Evolutionary conservation across 495 filamentous ascomycete genomes (phyloP).

Genomic region (Aspergillus homomorphus): DNA sequence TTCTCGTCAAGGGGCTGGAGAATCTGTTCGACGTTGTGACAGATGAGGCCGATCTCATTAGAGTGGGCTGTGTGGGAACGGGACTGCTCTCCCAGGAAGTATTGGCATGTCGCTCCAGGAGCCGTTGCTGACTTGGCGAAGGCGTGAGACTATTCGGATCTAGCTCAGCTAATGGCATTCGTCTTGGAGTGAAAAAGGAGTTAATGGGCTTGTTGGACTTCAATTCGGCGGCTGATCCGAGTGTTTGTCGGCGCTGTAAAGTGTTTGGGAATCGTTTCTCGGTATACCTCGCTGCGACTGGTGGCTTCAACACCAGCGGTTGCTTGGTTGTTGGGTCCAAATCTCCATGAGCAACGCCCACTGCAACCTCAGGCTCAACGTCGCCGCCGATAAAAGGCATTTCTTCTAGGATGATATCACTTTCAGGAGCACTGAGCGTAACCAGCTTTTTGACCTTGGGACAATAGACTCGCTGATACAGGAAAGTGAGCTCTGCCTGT

Average conservation of each 20-base stretch:
- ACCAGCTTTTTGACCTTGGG: slow-evolving; percentile 67
- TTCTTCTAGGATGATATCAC: slow-evolving; percentile 56
- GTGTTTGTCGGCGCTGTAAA: slow-evolving; percentile 38
- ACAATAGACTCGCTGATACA: slow-evolving; percentile 92
- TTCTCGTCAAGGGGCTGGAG: slow-evolving; percentile 36
- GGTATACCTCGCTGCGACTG: slow-evolving; percentile 23
- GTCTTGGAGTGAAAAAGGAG: slow-evolving; percentile 71
- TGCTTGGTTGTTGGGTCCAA: slow-evolving; percentile 87
- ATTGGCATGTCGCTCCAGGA: slow-evolving; percentile 53
- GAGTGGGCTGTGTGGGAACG: slow-evolving; percentile 30
- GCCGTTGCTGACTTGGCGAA: slow-evolving; percentile 62
- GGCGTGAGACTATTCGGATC: slow-evolving; percentile 80
- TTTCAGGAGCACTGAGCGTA: slow-evolving; percentile 61
- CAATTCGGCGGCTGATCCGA: slow-evolving; percentile 49
- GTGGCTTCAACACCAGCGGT: slow-evolving; percentile 49
- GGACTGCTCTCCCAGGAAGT: slow-evolving; percentile 52
- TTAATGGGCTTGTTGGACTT: slow-evolving; percentile 68
- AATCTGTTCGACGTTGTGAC: slow-evolving; percentile 35
- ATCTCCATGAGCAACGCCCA: slow-evolving; percentile 76
- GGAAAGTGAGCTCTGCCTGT: slow-evolving; percentile 87
- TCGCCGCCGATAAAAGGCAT: slow-evolving; percentile 77
- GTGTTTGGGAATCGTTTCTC: slow-evolving; percentile 31
- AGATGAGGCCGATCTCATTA: slow-evolving; percentile 40
- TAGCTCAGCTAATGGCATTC: slow-evolving; percentile 79
- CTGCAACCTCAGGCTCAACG: slow-evolving; percentile 65